phyloP scores from a whole-genome alignment of 441 rosid genomes.

The Theobroma grandiflorum region DNA sequence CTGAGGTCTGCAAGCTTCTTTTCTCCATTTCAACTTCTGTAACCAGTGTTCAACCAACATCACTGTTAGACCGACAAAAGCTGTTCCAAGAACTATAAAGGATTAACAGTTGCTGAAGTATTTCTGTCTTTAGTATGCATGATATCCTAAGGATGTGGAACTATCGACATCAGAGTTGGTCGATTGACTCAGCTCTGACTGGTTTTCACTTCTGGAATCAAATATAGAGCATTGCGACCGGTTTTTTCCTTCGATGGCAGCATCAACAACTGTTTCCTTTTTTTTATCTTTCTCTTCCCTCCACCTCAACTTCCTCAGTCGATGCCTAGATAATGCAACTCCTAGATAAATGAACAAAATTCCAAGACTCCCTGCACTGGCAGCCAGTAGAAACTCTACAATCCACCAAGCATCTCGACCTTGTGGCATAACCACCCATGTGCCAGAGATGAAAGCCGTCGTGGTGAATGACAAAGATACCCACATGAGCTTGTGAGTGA shows the following conservation, averaged over 20 bases:
- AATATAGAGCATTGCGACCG: neutral
- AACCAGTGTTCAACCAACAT: no score
- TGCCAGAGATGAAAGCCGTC: conserved; percentile 35
- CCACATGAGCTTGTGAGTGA: conserved; percentile 46
- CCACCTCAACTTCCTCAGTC: conserved; percentile 33
- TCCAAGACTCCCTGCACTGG: conserved; percentile 28
- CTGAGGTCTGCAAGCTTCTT: no score
- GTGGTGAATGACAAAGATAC: conserved; percentile 41
- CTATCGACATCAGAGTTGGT: conserved; percentile 35
- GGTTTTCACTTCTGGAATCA: neutral
- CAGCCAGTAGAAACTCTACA: conserved; percentile 17
- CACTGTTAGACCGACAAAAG: no score
- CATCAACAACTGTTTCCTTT: neutral
- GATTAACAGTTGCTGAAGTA: no score
- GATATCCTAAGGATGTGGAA: conserved; percentile 26
- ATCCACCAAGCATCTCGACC: conserved; percentile 12
- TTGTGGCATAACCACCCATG: conserved; percentile 33
- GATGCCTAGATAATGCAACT: conserved; percentile 27
- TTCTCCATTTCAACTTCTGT: no score
- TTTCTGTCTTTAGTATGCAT: conserved; percentile 21
- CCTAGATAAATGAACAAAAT: conserved; percentile 32
- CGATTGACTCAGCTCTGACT: conserved; percentile 1
- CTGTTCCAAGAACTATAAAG: no score
- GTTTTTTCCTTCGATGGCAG: neutral
- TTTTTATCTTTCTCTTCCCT: conserved; percentile 13